A percentile compares a stretch with the other conserved stretches of the same genome.
phyloP scores from a whole-genome alignment of 257 asterid species.

The Prunella vulgaris region DNA sequence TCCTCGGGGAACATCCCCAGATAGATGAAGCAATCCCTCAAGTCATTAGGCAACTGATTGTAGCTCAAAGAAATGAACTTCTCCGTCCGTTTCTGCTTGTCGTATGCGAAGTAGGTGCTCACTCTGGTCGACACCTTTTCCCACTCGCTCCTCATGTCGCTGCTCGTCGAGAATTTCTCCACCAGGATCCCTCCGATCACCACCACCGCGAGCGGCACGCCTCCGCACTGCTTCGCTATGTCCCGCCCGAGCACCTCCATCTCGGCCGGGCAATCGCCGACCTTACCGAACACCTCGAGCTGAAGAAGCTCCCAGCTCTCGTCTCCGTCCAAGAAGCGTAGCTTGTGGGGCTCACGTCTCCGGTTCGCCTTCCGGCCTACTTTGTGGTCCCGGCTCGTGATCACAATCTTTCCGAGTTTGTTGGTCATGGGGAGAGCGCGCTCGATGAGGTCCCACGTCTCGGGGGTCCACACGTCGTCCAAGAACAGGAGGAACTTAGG shows the following conservation, averaged over 20 bases:
- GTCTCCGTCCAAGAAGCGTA: slow-evolving; percentile 11
- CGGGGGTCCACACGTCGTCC: slow-evolving; percentile 47
- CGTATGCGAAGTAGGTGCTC: not conserved
- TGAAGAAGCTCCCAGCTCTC: slow-evolving; percentile 43
- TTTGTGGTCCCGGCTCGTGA: slow-evolving; percentile 41
- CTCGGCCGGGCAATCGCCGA: slow-evolving; percentile 8
- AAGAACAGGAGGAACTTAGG: slow-evolving; percentile 35
- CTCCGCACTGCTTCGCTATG: slow-evolving; percentile 35
- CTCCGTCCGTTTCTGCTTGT: not conserved
- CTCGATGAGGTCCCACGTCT: slow-evolving; percentile 27
- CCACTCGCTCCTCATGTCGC: slow-evolving; percentile 3
- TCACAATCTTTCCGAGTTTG: slow-evolving; percentile 30
- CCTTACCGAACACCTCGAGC: slow-evolving; percentile 31
- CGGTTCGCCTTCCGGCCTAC: not conserved
- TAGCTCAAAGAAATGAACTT: slow-evolving; percentile 39
- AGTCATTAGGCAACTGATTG: slow-evolving; percentile 27
- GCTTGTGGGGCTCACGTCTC: slow-evolving; percentile 28
- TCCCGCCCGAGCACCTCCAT: slow-evolving; percentile 11
- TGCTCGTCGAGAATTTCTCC: not conserved
- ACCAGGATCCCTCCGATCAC: slow-evolving; percentile 28
- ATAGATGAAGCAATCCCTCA: slow-evolving; percentile 46
- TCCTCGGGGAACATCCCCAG: slow-evolving; percentile 37
- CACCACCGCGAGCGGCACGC: slow-evolving; percentile 43
- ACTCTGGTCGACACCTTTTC: not conserved
- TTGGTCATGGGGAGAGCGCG: slow-evolving; percentile 23